phyloP scores from a whole-genome alignment of 1,284 basidiomycete species.

The Schizopora paradoxa region DNA sequence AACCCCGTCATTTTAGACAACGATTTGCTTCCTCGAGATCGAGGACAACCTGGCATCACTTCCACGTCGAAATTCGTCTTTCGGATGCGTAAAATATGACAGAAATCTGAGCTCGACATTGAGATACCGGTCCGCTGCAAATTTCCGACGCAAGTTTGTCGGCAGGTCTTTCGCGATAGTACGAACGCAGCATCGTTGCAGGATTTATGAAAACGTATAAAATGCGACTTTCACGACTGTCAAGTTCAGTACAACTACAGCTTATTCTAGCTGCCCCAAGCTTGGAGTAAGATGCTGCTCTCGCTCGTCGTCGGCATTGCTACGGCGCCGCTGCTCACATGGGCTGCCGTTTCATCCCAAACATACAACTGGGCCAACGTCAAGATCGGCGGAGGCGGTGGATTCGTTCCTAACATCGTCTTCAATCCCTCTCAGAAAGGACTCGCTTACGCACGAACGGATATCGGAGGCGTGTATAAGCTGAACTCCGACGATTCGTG shows the following conservation, averaged over 20 bases:
- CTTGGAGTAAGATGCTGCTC: slow-evolving; percentile 4
- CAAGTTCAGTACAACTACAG: too few relatives aligned
- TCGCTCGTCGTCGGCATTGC: neutral
- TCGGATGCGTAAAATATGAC: too few relatives aligned
- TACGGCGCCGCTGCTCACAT: slow-evolving; percentile 1
- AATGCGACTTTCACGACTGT: slow-evolving; percentile 1
- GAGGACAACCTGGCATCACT: too few relatives aligned
- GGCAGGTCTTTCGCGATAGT: too few relatives aligned
- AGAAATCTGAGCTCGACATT: too few relatives aligned
- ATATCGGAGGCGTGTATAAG: slow-evolving; percentile 61
- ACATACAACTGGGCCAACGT: slow-evolving; percentile 60
- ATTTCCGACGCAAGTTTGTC: too few relatives aligned
- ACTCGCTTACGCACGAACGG: slow-evolving; percentile 60
- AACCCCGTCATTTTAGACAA: too few relatives aligned
- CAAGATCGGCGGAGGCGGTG: slow-evolving; percentile 48
- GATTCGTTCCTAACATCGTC: slow-evolving; percentile 51
- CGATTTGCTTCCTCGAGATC: too few relatives aligned
- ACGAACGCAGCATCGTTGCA: neutral
- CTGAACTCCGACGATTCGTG: slow-evolving; percentile 56
- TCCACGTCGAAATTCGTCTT: too few relatives aligned
- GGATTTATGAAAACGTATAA: neutral
- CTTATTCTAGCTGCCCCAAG: neutral
- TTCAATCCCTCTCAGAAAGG: slow-evolving; percentile 55
- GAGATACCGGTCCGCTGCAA: too few relatives aligned
- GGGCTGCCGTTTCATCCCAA: slow-evolving; percentile 39